Evolutionary conservation across 176 grass and related monocot species (phyloP).

Genomic region (Echinochloa phyllopogon): DNA sequence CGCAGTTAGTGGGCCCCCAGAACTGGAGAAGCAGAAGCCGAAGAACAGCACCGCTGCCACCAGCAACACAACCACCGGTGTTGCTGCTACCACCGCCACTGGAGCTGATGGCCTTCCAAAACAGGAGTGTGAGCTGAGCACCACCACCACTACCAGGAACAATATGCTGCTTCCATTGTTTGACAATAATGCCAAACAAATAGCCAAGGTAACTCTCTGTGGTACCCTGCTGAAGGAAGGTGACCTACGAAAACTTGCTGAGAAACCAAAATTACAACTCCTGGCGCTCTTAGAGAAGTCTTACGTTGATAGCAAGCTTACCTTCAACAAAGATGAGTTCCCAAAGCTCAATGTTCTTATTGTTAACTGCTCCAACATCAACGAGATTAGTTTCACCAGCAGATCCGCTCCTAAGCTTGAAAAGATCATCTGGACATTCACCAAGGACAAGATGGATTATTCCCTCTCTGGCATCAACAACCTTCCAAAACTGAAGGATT

Average conservation of each 20-base stretch:
- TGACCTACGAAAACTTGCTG: background rate
- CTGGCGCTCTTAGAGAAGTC: background rate
- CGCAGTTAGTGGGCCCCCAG: too few relatives aligned
- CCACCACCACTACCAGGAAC: background rate
- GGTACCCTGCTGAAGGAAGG: background rate
- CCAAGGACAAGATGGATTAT: too few relatives aligned
- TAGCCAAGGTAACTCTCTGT: slow-evolving; percentile 15
- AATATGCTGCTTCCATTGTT: background rate
- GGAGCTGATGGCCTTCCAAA: too few relatives aligned
- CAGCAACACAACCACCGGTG: rapidly evolving
- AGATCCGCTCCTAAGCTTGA: background rate
- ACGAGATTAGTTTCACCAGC: background rate
- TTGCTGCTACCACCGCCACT: background rate
- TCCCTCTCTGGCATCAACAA: background rate
- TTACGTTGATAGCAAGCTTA: background rate
- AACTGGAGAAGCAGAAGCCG: too few relatives aligned
- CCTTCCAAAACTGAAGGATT: slow-evolving; percentile 7
- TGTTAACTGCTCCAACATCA: background rate
- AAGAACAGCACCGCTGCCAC: too few relatives aligned
- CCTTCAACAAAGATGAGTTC: slow-evolving; percentile 3
- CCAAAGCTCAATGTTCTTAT: slow-evolving; percentile 5
- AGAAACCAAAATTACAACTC: background rate
- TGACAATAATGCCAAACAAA: background rate
- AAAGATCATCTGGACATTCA: too few relatives aligned
- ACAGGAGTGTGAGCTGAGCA: too few relatives aligned